Evolutionary conservation across 768 basidiomycete genomes (phyloP).

Genomic region (Butyriboletus loyo): DNA sequence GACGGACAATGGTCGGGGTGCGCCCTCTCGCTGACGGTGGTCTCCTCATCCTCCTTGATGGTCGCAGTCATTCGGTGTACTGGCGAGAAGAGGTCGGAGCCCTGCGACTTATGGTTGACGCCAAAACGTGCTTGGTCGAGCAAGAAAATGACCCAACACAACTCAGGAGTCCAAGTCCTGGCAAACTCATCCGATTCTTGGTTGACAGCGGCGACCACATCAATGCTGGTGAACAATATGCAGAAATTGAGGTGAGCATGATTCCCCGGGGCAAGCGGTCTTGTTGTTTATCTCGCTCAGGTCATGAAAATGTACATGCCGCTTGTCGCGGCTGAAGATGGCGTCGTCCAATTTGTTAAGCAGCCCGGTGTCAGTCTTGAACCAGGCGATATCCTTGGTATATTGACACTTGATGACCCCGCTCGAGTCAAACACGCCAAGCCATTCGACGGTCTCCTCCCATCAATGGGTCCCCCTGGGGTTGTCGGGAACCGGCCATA

Average conservation of each 20-base stretch:
- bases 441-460: slow-evolving; percentile 93
- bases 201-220: slow-evolving; percentile 98
- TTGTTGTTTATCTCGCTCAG: slow-evolving; percentile 32
- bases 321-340: slow-evolving; percentile 90
- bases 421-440: slow-evolving; percentile 96
- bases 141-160: slow-evolving; percentile 99
- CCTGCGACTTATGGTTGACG: slow-evolving; percentile 87
- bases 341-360: slow-evolving; percentile 92
- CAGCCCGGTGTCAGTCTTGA: slow-evolving; percentile 97
- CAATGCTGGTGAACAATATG: slow-evolving; percentile 94
- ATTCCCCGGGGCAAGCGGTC: background rate
- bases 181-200: slow-evolving; percentile 91
- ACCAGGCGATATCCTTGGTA: slow-evolving; percentile 96
- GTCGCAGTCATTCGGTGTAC: slow-evolving; percentile 94
- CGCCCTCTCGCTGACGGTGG: slow-evolving; percentile 94
- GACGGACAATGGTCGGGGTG: slow-evolving; percentile 86
- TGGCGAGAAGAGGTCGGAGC: slow-evolving; percentile 99
- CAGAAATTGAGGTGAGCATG: slow-evolving; percentile 85
- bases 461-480: slow-evolving; percentile 80
- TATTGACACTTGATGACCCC: slow-evolving; percentile 94
- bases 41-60: slow-evolving; percentile 85
- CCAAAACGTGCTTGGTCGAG: slow-evolving; percentile 97
- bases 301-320: slow-evolving; percentile 99
- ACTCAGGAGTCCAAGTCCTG: slow-evolving; percentile 91
- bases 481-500: slow-evolving; percentile 88